Evolutionary conservation across 225 moss, liverwort and hornwort species (phyloP).

Genomic region (Thuidium tamariscinum): DNA sequence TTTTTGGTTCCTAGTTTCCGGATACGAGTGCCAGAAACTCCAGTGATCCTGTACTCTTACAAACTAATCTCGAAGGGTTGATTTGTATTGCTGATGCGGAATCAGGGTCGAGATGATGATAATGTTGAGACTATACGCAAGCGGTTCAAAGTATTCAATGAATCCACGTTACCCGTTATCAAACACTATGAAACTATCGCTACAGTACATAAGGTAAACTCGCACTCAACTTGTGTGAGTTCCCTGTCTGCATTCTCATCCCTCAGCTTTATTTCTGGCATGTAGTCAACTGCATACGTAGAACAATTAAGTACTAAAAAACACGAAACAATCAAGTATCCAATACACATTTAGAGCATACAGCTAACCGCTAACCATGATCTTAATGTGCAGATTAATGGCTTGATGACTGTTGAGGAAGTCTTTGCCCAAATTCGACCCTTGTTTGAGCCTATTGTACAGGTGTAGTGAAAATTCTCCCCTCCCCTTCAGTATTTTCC

Average conservation of each 20-base stretch:
- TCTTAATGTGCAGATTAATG: slow-evolving; percentile 51
- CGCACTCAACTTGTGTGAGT: not conserved
- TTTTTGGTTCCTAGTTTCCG: not conserved
- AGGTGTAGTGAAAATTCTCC: slow-evolving; percentile 16
- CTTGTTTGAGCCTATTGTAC: slow-evolving; percentile 58
- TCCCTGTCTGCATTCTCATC: not conserved
- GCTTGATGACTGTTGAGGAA: slow-evolving; percentile 50
- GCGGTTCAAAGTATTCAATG: slow-evolving; percentile 74
- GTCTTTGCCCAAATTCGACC: slow-evolving; percentile 67
- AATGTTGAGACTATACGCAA: slow-evolving; percentile 86
- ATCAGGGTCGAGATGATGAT: slow-evolving; percentile 89
- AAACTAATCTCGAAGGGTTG: not conserved
- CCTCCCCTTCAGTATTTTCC: not conserved
- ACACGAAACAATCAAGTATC: not conserved
- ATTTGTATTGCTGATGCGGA: not conserved
- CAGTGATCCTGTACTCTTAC: not conserved
- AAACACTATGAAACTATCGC: slow-evolving; percentile 65
- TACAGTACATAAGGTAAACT: slow-evolving; percentile 70
- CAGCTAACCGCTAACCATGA: not conserved
- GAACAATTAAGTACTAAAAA: not conserved
- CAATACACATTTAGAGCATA: not conserved
- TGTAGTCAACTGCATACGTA: not conserved
- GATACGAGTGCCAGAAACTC: not conserved
- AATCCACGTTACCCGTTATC: slow-evolving; percentile 80
- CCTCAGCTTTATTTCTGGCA: not conserved